Evolutionary conservation across 768 basidiomycete genomes (phyloP), one percentile per base, ranked within the genome.

Genomic region (Pleurotus cornucopiae): DNA sequence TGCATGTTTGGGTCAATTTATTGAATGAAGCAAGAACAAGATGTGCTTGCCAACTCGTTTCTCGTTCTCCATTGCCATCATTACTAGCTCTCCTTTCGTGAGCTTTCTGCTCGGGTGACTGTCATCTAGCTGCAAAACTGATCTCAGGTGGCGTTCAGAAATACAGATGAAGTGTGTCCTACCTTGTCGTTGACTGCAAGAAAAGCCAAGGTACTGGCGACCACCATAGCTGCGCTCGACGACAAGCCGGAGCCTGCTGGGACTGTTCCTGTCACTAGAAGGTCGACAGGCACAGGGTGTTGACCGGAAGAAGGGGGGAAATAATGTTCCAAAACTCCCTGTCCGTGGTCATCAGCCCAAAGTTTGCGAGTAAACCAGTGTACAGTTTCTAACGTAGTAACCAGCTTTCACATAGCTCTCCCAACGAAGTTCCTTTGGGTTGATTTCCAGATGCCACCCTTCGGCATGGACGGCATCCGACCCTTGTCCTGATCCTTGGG

Each of bases 151-250:
- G 37, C 9, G 6, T 14, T 12, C n/a, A 18, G 23, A 43, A 14
- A 12, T 25, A 23, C 30, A 39, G 0, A 55, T 3, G 26, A 46
- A 12, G 0, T 6, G n/a, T 18, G 14, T 21, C 61, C n/a, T 60
- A 78, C 80, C 65, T 91, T 85, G 52, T 82, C 81, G 58, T 94
- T 93, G 43, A 86, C 83, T 5, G 85, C 85, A 23, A 94, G 72
- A 66, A 94, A 91, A 0, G 88, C 82, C 26, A 95, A 74, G 0
- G 91, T 88, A 40, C 89, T 90, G 0, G 90, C 89, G 20, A 95
- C 91, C 34, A 94, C 91, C 84, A 96, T 88, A 0, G 94, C 94
- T 0, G 91, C 90, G 60, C 89, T 92, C 2, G 89, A 92, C 5
- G 89, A 92, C 4, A 96, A 73, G 0, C 94, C 94, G 0, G 90